Evolutionary conservation across 768 basidiomycete genomes (phyloP).

Genomic region (Pleurotus citrinopileatus): DNA sequence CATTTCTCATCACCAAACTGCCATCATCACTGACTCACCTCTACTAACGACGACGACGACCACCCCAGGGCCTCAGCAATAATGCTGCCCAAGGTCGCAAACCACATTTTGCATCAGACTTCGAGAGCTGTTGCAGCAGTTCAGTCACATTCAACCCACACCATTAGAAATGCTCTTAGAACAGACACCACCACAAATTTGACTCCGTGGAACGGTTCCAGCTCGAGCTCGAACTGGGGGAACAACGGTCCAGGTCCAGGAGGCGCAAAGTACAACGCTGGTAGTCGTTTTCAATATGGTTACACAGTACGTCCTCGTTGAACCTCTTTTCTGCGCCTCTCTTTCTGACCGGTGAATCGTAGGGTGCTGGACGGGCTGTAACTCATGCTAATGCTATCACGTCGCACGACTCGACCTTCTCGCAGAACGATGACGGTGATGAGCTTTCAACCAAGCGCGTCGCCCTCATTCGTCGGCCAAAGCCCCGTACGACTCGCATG

Average conservation of each 20-base stretch:
- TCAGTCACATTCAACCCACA: slow-evolving; percentile 63
- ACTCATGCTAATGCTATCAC: slow-evolving; percentile 68
- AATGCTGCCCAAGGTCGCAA: slow-evolving; percentile 85
- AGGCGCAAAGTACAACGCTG: slow-evolving; percentile 68
- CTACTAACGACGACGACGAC: not conserved
- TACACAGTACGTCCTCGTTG: slow-evolving; percentile 56
- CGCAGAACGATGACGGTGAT: slow-evolving; percentile 57
- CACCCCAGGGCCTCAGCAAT: slow-evolving; percentile 16
- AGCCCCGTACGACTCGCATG: slow-evolving; percentile 33
- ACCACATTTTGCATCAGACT: slow-evolving; percentile 73
- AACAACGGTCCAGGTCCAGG: slow-evolving; percentile 65
- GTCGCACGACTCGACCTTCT: slow-evolving; percentile 45
- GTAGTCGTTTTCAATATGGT: slow-evolving; percentile 66
- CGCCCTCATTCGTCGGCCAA: slow-evolving; percentile 22
- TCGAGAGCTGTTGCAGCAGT: slow-evolving; percentile 74
- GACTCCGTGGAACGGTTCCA: slow-evolving; percentile 40
- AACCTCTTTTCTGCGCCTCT: too few relatives aligned
- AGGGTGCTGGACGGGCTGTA: slow-evolving; percentile 70
- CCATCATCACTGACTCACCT: not conserved
- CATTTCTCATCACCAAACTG: not conserved
- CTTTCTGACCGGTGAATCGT: too few relatives aligned
- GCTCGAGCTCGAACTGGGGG: slow-evolving; percentile 46
- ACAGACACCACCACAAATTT: slow-evolving; percentile 37
- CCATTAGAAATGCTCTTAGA: slow-evolving; percentile 76
- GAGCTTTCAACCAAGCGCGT: slow-evolving; percentile 37